Base-by-base conservation (phyloP, 768 basidiomycete genomes). In the Tulasnella sp. region DNA sequence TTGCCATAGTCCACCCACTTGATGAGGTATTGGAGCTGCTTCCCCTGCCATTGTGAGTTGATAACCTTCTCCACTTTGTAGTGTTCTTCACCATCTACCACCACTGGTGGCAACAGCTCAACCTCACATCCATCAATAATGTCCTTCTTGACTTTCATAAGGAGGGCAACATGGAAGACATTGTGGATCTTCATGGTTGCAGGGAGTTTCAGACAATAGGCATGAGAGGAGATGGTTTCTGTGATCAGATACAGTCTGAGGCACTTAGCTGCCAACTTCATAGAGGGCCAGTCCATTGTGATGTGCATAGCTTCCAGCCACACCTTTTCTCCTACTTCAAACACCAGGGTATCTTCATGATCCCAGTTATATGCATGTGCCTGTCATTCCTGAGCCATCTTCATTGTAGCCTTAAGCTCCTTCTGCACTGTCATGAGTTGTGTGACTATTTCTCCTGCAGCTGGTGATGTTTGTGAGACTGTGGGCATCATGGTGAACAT, bases 211-310 rank as follows among this genome's bases (percentile, higher is more conserved):
- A 73, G 63, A 3, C 56, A 8, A 43, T 68, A 71, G 0, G 65
- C 51, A 2, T 41, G 43, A 0, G 27, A 11, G 0, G 69, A 66
- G 17, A 68, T 41, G 17, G 61, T 62, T 10, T 64, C 43, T 0
- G 62, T 29, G 15, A 73, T 62, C 17, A 60, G 62, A 63, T 70
- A 73, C 0, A 70, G 72, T 0, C 71, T 70, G 27, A 56, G 56
- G 17, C 63, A 53, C 54, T 67, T 56, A 26, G 68, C 50, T 27
- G 67, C 64, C 15, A 71, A 44, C 51, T 71, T 73, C 48, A 68
- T 67, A 0, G 53, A 58, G 0, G 66, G 67, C 10, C 60, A 47
- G 0, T 58, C 45, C 0, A 63, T 64, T 3, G 42, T 44, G 15
- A 72, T 64, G 34, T 70, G 52, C 4, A 55, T 52, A 0, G 54